These are phyloP conservation scores for Citrus australasica DNA, from an alignment of 345 rosid species.

Conservation along the genomic window DNA sequence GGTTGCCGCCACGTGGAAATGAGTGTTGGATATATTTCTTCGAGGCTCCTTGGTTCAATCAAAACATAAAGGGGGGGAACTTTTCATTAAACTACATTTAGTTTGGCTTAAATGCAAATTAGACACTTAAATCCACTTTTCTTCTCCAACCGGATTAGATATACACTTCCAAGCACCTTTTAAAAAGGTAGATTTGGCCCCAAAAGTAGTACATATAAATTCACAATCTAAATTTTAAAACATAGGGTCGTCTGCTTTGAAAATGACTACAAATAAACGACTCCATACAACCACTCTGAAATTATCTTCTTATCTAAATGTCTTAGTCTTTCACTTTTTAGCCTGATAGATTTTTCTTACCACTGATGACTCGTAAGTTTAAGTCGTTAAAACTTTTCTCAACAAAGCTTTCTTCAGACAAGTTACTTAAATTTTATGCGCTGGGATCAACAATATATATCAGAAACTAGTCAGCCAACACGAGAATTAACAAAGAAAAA, in stretches of 20 bases:
- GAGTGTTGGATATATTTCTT: constrained; percentile 17
- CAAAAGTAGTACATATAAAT: too few relatives aligned
- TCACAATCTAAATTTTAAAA: too few relatives aligned
- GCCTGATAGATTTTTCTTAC: not conserved
- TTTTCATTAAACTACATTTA: not conserved
- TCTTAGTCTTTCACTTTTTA: not conserved
- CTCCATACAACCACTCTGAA: too few relatives aligned
- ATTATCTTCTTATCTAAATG: not conserved
- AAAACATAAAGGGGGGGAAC: not conserved
- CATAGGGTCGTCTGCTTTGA: too few relatives aligned
- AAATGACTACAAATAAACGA: too few relatives aligned
- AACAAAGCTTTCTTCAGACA: not conserved
- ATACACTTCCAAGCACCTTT: too few relatives aligned
- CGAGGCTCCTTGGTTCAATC: not conserved
- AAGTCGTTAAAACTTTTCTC: not conserved
- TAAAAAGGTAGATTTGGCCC: too few relatives aligned
- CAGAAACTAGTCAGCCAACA: not conserved
- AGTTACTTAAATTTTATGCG: not conserved
- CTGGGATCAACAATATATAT: too few relatives aligned
- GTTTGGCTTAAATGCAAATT: not conserved
- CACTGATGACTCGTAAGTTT: not conserved
- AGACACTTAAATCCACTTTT: not conserved
- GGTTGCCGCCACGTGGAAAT: constrained; percentile 53
- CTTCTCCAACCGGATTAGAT: too few relatives aligned
- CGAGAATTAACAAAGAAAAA: not conserved